Evolutionary conservation across 495 filamentous ascomycete species (phyloP), one percentile per base, ranked within the genome.

Genomic region (Cercophora sp.): DNA sequence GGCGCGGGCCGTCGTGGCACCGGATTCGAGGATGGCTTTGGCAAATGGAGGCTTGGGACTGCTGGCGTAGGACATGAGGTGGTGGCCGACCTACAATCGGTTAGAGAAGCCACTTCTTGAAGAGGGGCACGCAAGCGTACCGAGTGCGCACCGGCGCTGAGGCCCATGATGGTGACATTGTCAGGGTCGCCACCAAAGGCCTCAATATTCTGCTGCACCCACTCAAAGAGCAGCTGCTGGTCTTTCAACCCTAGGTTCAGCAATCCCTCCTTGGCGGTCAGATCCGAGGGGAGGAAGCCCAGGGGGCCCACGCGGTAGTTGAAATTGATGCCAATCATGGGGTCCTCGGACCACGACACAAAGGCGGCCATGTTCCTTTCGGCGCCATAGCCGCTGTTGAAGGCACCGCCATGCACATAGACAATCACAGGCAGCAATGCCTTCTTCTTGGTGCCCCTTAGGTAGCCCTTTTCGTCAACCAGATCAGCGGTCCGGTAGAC

Each of bases 171-270:
- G 0, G 84, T 87, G 27, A 89, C 76, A 51, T 83, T 78, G 9
- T 74, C 66, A 1, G 74, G 64, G 64, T 88, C 79, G 2, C 86
- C 85, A 0, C 83, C 83, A 59, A 89, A 83, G 0, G 73, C 69
- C 18, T 62, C 67, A 37, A 82, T 78, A 60, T 85, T 84, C 8
- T 80, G 71, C 54, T 72, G 68, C 1, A 84, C 80, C 85, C 85
- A 89, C 65, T 84, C 74, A 18, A 89, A 67, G 37, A 80, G 66
- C 23, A 81, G 59, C 52, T 79, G 73, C 60, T 88, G 85, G 60
- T 89, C 86, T 69, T 79, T 81, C 56, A 89, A 72, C 4, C 86
- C 86, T 24, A 86, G 65, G 59, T 89, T 89, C 19, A 85, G 70
- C 11, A 77, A 26, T 0, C 79, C 79, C 15, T 80, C 77, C 48